These are phyloP conservation scores for Pythium insidiosum DNA, from an alignment of 352 stramenopile genomes.

Conservation along the genomic window DNA sequence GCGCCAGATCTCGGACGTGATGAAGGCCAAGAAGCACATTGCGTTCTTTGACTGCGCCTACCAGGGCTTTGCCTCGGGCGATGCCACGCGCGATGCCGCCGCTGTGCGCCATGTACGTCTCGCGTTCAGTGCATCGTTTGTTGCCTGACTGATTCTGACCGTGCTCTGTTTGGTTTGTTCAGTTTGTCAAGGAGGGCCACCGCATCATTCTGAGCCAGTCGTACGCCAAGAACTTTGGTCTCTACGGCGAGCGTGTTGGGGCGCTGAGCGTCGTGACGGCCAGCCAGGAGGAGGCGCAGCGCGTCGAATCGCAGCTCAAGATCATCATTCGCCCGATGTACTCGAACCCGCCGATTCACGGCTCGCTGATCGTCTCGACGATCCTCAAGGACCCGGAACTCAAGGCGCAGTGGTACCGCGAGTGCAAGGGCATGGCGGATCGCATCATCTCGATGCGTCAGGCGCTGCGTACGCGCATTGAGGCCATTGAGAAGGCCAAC, in stretches of 20 bases:
- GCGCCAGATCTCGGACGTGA: constrained; percentile 92
- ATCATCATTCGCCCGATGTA: constrained; percentile 99
- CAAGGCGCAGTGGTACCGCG: constrained; percentile 90
- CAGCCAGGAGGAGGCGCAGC: constrained; percentile 92
- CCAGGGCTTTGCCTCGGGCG: constrained; percentile 97
- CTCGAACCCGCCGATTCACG: constrained; percentile 98
- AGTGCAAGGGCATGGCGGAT: constrained; percentile 95
- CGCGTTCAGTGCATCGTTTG: background rate
- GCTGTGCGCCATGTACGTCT: constrained; percentile 84
- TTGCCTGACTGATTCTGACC: background rate
- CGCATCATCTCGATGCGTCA: constrained; percentile 94
- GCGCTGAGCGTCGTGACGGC: constrained; percentile 93
- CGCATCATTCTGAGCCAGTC: constrained; percentile 96
- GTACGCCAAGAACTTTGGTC: constrained; percentile 99
- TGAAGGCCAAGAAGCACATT: constrained; percentile 95
- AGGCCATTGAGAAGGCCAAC: constrained; percentile 67
- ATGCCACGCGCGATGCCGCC: constrained; percentile 93
- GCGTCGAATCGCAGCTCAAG: constrained; percentile 97
- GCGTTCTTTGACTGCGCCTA: constrained; percentile 99
- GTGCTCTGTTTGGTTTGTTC: background rate
- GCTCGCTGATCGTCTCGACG: constrained; percentile 95
- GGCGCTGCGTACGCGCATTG: constrained; percentile 70
- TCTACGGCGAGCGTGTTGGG: constrained; percentile 99
- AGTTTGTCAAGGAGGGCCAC: constrained; percentile 98
- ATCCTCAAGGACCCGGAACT: constrained; percentile 92